Base-by-base conservation (phyloP, 2,329 filamentous ascomycete genomes). In the Stylonectria norvegica region DNA sequence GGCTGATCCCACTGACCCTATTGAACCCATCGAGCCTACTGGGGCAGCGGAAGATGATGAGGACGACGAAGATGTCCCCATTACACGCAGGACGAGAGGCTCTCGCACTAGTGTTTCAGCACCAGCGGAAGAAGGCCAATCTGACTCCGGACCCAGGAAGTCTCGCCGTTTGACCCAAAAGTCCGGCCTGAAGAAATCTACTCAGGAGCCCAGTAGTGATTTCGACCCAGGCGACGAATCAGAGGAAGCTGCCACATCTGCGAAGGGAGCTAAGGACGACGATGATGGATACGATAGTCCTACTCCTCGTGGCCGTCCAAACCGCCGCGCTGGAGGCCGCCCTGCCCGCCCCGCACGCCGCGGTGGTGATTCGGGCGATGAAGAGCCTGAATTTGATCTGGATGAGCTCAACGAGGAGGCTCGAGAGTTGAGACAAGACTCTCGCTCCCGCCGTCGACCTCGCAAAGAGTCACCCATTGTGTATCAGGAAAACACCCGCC, bases 381-480 rank as follows among this genome's bases (percentile, higher is more conserved):
- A 72, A 48, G 82, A 72, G 53, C 71, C 69, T 45, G 73, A 75
- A 29, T 69, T 83, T 14, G 79, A 85, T 50, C 65, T 75, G 35
- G 76, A 84, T 42, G 82, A 86, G 55, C 63, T 85, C 36, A 79
- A 78, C 5, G 79, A 83, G 60, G 82, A 86, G 58, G 71, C 81
- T 11, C 72, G 79, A 47, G 80, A 85, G 43, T 68, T 85, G 32
- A 69, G 72, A 34, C 67, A 76, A 49, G 73, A 72, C 40, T 78
- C 77, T 5, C 69, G 70, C 23, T 67, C 73, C 12, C 71, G 76
- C 18, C 72, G 76, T 40, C 64, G 76, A 49, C 66, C 71, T 45
- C 56, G 76, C 50, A 70, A 78, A 51, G 58, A 63, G 20, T 75
- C 78, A 14, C 67, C 75, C 42, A 73, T 86, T 50, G 64, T 79